A percentile compares a stretch with the other conserved stretches of the same genome.
Conservation (phyloP, 1,139 yeast species). For the Candida sp. region DNA sequence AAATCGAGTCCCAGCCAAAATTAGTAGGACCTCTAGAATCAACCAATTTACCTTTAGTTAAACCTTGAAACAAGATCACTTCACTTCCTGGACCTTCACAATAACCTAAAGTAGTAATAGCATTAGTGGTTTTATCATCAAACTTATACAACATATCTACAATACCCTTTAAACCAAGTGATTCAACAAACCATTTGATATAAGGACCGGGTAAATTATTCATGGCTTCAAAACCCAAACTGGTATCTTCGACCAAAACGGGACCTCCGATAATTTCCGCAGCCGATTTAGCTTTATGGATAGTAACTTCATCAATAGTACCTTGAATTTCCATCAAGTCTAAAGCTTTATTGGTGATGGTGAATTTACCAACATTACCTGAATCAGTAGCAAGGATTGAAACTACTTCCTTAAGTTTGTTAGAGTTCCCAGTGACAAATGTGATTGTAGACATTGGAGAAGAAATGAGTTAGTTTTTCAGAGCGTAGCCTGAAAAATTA, state of each 20-base stretch:
- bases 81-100: conserved; percentile 77
- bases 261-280: conserved; percentile 63
- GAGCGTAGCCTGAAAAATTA: too few species aligned
- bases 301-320: conserved; percentile 75
- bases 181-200: conserved; percentile 82
- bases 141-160: conserved; percentile 76
- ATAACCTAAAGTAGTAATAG: conserved; percentile 91
- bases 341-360: conserved; percentile 56
- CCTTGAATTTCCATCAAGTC: conserved; percentile 95
- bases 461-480: too few species aligned
- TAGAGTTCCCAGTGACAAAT: conserved; percentile 85
- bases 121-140: conserved; percentile 81
- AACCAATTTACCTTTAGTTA: conserved; percentile 79
- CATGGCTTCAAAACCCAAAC: conserved; percentile 78
- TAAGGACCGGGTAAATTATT: conserved; percentile 88
- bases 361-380: conserved; percentile 48
- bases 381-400: conserved; percentile 53
- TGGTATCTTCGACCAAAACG: conserved; percentile 93
- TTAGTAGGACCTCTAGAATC: conserved; percentile 69
- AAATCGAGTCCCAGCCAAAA: conserved; percentile 96
- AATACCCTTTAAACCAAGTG: conserved; percentile 70
- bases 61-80: conserved; percentile 78
- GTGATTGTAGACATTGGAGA: conserved; percentile 34
- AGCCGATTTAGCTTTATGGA: conserved; percentile 77
- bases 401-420: conserved; percentile 81